Conservation (phyloP, 768 basidiomycete genomes). For the Kwoniella dejecticola region DNA sequence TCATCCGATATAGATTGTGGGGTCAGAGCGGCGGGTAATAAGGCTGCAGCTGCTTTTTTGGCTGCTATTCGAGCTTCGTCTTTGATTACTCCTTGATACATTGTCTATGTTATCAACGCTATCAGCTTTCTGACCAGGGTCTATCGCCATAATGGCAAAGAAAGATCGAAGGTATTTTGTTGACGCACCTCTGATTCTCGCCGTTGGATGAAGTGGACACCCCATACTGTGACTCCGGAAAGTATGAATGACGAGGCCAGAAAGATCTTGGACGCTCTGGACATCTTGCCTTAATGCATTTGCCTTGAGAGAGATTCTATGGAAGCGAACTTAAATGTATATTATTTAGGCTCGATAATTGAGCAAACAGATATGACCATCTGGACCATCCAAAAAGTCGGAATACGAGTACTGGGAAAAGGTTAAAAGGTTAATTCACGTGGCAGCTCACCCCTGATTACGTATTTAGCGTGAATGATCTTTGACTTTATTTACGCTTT, state of each 20-base stretch:
- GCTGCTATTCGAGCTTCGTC: constrained; percentile 75
- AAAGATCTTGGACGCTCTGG: constrained; percentile 71
- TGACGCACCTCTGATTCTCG: constrained; percentile 79
- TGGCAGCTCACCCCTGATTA: not conserved
- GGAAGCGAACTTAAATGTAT: no score
- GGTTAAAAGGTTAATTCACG: constrained; percentile 2
- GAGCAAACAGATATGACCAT: no score
- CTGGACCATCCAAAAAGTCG: no score
- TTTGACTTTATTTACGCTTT: not conserved
- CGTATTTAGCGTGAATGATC: not conserved
- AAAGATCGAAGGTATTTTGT: no score
- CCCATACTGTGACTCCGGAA: constrained; percentile 76
- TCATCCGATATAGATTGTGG: not conserved
- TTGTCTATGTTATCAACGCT: constrained; percentile 62
- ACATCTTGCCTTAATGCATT: constrained; percentile 59
- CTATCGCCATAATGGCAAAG: not conserved
- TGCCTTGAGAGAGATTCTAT: no score
- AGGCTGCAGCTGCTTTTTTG: constrained; percentile 40
- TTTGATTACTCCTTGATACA: constrained; percentile 86
- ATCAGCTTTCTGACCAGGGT: no score
- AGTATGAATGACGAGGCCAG: constrained; percentile 68
- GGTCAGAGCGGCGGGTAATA: not conserved
- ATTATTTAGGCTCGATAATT: no score
- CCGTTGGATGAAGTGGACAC: constrained; percentile 81
- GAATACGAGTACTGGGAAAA: not conserved